Conservation (phyloP, 2,329 filamentous ascomycete genomes). For the Phialemonium atrogriseum region DNA sequence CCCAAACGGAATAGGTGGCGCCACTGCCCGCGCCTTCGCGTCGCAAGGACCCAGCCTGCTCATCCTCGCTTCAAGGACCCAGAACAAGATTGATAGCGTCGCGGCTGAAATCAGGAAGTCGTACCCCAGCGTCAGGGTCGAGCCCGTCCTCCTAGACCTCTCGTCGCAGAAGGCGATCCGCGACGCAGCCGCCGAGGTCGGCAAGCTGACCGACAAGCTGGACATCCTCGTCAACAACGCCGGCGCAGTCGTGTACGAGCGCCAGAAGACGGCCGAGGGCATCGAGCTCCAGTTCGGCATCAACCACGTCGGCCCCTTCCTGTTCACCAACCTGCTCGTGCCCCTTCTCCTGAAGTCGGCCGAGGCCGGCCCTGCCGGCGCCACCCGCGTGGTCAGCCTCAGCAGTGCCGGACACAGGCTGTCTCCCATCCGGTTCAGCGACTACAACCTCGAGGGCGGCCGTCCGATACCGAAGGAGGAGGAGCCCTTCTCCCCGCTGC, state of each 20-base stretch:
- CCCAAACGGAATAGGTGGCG: conserved; percentile 30
- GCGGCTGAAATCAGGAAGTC: conserved; percentile 24
- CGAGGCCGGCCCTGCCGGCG: conserved; percentile 8
- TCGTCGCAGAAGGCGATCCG: conserved; percentile 27
- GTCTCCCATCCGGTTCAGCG: conserved; percentile 31
- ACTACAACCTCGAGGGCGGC: conserved; percentile 29
- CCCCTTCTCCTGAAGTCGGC: conserved; percentile 28
- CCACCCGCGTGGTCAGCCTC: conserved; percentile 32
- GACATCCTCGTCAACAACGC: conserved; percentile 37
- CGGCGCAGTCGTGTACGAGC: conserved; percentile 23
- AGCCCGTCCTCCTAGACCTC: conserved; percentile 26
- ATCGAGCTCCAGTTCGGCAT: conserved; percentile 20
- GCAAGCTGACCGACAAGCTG: conserved; percentile 19
- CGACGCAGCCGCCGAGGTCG: conserved; percentile 25
- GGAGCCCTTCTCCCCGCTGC: conserved; percentile 17
- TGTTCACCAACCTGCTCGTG: conserved; percentile 36
- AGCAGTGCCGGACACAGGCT: conserved; percentile 28
- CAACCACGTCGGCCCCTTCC: conserved; percentile 41
- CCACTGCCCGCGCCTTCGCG: conserved; percentile 33
- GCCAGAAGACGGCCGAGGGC: conserved; percentile 23
- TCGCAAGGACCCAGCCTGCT: conserved; percentile 32
- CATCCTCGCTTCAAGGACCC: conserved; percentile 35
- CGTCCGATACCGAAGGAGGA: conserved; percentile 19
- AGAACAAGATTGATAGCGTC: conserved; percentile 30
- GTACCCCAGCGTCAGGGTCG: conserved; percentile 25